Percentiles rank a stretch among this genome's conserved stretches.
Conservation (phyloP, 371 early-diverging fungal genomes). For the Mortierella sp. region DNA sequence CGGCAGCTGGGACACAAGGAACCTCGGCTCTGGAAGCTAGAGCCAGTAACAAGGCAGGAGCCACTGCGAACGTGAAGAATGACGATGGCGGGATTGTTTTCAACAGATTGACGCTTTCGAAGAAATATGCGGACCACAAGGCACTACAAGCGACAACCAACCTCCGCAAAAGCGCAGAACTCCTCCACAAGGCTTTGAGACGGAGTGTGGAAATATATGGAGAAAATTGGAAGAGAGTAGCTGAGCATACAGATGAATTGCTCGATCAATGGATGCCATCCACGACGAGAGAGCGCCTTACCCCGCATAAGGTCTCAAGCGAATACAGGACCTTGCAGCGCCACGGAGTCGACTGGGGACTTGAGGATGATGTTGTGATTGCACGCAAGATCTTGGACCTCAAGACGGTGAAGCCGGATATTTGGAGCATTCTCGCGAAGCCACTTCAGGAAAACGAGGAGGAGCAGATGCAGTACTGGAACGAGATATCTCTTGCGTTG, state of each 20-base stretch:
- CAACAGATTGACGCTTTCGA: constrained; percentile 17
- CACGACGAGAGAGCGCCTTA: constrained; percentile 2
- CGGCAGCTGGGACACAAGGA: neutral
- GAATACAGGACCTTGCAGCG: constrained; percentile 16
- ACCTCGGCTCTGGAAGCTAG: no score
- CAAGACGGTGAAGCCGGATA: neutral
- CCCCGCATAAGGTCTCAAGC: constrained; percentile 10
- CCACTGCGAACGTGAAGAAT: neutral
- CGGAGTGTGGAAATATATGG: constrained; percentile 43
- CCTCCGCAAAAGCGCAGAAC: neutral
- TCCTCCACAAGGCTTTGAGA: constrained; percentile 11
- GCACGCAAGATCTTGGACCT: constrained; percentile 29
- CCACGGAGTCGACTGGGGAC: constrained; percentile 24
- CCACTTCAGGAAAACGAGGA: constrained; percentile 5
- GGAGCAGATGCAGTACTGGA: constrained; percentile 24
- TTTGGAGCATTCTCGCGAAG: constrained; percentile 13
- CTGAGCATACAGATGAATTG: constrained; percentile 15
- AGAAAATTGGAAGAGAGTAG: constrained; percentile 45
- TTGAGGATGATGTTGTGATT: constrained; percentile 48
- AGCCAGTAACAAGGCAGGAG: no score
- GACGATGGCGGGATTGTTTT: neutral
- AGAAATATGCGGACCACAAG: constrained; percentile 27
- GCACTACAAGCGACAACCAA: neutral
- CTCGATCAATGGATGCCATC: constrained; percentile 23
- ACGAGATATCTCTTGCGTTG: constrained; percentile 25